These are phyloP conservation scores for Ammopiptanthus mongolicus DNA, from an alignment of 306 rosid genomes.

Conservation along the genomic window DNA sequence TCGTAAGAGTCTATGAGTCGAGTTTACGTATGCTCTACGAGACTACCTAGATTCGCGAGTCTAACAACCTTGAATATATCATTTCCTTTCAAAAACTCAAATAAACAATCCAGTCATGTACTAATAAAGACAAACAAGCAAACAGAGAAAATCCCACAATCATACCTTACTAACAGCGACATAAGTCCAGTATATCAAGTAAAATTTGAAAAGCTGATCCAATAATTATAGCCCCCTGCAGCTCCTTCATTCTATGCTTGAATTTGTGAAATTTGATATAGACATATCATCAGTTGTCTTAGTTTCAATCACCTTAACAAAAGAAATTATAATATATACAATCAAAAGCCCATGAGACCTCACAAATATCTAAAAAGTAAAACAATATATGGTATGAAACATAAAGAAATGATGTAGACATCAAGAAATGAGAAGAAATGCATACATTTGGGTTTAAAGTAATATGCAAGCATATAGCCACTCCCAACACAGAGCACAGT, in stretches of 20 bases:
- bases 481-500: constrained; percentile 72
- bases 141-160: constrained; percentile 8
- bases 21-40: too few species aligned
- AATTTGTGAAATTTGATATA: constrained; percentile 59
- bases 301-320: neutral
- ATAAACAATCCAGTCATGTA: neutral
- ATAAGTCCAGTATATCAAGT: constrained; percentile 89
- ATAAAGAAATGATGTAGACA: constrained; percentile 15
- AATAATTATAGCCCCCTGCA: constrained; percentile 92
- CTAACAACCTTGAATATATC: too few species aligned
- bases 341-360: neutral
- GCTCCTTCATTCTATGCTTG: constrained; percentile 93
- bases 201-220: constrained; percentile 85
- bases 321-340: neutral
- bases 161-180: constrained; percentile 80
- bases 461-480: constrained; percentile 82
- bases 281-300: neutral
- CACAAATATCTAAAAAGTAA: neutral
- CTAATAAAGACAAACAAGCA: neutral
- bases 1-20: too few species aligned
- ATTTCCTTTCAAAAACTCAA: neutral
- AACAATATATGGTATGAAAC: neutral
- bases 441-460: constrained; percentile 75
- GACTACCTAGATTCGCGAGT: too few species aligned
- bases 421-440: constrained; percentile 18